phyloP scores from a whole-genome alignment of 768 basidiomycete genomes.

The Rhizopogon sp. region DNA sequence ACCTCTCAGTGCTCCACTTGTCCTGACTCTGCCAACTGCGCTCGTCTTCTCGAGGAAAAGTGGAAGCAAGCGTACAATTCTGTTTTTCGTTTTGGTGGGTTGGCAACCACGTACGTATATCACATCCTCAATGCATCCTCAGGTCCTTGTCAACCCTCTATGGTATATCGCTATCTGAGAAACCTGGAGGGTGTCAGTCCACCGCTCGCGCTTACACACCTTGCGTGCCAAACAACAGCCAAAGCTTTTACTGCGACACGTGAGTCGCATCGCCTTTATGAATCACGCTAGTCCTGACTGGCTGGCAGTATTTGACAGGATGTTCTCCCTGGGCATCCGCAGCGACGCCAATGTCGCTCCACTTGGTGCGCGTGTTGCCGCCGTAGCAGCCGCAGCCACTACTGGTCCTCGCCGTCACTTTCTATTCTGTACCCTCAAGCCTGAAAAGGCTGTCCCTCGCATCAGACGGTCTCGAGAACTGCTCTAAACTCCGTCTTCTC shows the following conservation, averaged over 20 bases:
- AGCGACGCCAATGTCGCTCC: slow-evolving; percentile 58
- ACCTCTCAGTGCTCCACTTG: slow-evolving; percentile 68
- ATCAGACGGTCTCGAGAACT: slow-evolving; percentile 40
- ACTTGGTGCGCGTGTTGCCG: slow-evolving; percentile 43
- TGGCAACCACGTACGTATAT: background rate
- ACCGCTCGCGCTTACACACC: slow-evolving; percentile 79
- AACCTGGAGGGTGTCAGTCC: slow-evolving; percentile 90
- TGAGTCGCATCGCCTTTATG: slow-evolving; percentile 30
- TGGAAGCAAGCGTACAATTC: slow-evolving; percentile 88
- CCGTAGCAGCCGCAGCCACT: slow-evolving; percentile 60
- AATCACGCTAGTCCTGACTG: background rate
- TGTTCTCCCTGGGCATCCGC: slow-evolving; percentile 83
- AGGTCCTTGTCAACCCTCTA: slow-evolving; percentile 86
- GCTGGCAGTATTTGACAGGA: slow-evolving; percentile 73
- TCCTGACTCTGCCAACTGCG: slow-evolving; percentile 75
- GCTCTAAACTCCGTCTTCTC: slow-evolving; percentile 5
- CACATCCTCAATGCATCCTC: background rate
- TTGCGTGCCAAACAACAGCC: slow-evolving; percentile 84
- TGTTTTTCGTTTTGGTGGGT: slow-evolving; percentile 77
- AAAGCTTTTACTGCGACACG: slow-evolving; percentile 85
- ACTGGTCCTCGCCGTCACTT: slow-evolving; percentile 80
- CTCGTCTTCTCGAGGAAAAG: slow-evolving; percentile 84
- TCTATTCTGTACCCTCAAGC: slow-evolving; percentile 72
- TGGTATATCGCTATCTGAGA: slow-evolving; percentile 89
- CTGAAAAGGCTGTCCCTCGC: slow-evolving; percentile 44